A percentile compares a stretch with the other conserved stretches of the same genome.
Evolutionary conservation across 2,329 filamentous ascomycete genomes (phyloP).

Genomic region (Geosmithia morbida): DNA sequence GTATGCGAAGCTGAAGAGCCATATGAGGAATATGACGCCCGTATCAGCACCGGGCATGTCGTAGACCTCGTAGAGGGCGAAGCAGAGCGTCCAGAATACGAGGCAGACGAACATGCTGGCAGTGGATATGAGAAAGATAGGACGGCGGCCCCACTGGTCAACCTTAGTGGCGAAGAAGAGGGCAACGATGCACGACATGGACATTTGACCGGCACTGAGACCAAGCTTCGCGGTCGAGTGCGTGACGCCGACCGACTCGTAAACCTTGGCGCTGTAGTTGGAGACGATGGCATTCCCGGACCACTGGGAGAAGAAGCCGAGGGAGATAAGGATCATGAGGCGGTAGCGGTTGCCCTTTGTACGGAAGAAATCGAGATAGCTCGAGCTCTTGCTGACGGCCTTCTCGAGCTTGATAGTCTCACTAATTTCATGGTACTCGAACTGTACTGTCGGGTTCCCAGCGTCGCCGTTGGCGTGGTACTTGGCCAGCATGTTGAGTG

Average conservation of each 20-base stretch:
- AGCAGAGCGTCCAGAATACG: conserved; percentile 34
- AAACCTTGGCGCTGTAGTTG: conserved; percentile 52
- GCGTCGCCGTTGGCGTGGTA: conserved; percentile 48
- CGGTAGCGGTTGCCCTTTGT: conserved; percentile 52
- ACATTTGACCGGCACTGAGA: conserved; percentile 39
- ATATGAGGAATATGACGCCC: conserved; percentile 39
- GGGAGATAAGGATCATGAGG: conserved; percentile 43
- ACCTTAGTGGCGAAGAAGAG: conserved; percentile 18
- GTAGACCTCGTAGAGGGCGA: conserved; percentile 35
- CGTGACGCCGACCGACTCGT: conserved; percentile 44
- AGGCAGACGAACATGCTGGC: conserved; percentile 33
- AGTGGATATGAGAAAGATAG: conserved; percentile 35
- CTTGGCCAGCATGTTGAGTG: conserved; percentile 43
- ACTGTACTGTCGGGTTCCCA: conserved; percentile 46
- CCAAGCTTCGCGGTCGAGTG: conserved; percentile 40
- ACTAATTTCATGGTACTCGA: conserved; percentile 52
- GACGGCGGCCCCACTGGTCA: conserved; percentile 35
- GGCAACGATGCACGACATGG: conserved; percentile 39
- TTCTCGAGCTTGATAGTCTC: conserved; percentile 46
- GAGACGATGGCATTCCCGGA: conserved; percentile 53
- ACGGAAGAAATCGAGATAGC: conserved; percentile 44
- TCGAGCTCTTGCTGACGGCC: conserved; percentile 28
- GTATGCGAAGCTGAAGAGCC: conserved; percentile 44
- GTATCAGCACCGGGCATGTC: conserved; percentile 16
- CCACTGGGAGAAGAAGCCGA: conserved; percentile 55